Base-by-base conservation (phyloP, 805 yeast genomes). In the Lipomyces sp. region DNA sequence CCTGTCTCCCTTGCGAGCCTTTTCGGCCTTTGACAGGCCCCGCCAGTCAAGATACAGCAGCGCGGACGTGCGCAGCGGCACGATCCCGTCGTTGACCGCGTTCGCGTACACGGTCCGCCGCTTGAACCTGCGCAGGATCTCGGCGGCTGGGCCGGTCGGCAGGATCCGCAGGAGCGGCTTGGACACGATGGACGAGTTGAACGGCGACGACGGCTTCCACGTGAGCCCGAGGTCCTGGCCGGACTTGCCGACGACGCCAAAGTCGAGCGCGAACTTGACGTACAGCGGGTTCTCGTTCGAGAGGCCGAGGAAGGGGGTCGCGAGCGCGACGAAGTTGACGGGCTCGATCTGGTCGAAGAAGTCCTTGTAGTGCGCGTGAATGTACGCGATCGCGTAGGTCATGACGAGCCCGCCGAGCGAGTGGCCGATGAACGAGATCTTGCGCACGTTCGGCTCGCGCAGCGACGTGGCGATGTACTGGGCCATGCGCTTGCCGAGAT, bases 341-440 rank as follows among this genome's bases (percentile, higher is more conserved):
- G 97, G 96, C 55, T 77, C 74, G 13, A 84, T 73, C 13, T 70
- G 68, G 14, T 77, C 66, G 63, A 91, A 89, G 59, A 89, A 80
- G 61, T 79, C 76, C 0, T 96, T 95, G 53, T 81, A 74, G 51
- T 78, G 65, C 7, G 70, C 65, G 13, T 74, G 77, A 21, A 93
- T 76, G 64, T 88, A 84, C 2, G 91, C 93, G 36, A 93, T 73
- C 1, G 98, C 95, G 74, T 86, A 91, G 0, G 95, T 81, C 69
- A 91, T 97, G 8, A 85, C 85, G 16, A 86, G 78, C 0, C 98
- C 98, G 16, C 98, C 98, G 23, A 93, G 71, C 0, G 98, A 91
- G 68, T 93, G 98, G 1, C 93, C 95, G 19, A 93, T 72, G 62
- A 93, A 90, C 2, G 98, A 91, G 8, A 55, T 55, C 60, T 80